Conservation (phyloP, 2,329 filamentous ascomycete genomes). For the Xylariaceae sp. region DNA sequence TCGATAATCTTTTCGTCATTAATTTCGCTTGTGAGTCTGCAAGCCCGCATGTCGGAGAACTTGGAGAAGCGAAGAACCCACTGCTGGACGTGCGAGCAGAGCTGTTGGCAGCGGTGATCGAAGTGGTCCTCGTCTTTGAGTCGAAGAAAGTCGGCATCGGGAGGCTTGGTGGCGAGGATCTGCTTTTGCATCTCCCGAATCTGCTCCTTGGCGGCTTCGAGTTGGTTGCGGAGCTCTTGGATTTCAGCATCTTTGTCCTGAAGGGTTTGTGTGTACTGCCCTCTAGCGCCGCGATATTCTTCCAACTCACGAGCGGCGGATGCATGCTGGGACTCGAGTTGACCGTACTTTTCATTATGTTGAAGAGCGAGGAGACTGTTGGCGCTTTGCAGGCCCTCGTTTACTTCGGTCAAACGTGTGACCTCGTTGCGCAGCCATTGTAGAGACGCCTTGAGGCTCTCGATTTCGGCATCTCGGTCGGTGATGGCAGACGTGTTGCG, state of each 20-base stretch:
- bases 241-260: slow-evolving; percentile 86
- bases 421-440: slow-evolving; percentile 84
- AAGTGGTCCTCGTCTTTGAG: slow-evolving; percentile 94
- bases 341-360: slow-evolving; percentile 72
- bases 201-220: slow-evolving; percentile 72
- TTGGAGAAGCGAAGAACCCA: slow-evolving; percentile 99
- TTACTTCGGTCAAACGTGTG: slow-evolving; percentile 78
- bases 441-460: slow-evolving; percentile 77
- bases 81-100: slow-evolving; percentile 94
- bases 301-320: slow-evolving; percentile 72
- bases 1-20: slow-evolving; percentile 93
- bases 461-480: slow-evolving; percentile 87
- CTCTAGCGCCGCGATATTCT: slow-evolving; percentile 67
- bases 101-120: slow-evolving; percentile 88
- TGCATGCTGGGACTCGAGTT: slow-evolving; percentile 71
- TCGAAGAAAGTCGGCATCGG: slow-evolving; percentile 75
- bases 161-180: slow-evolving; percentile 63
- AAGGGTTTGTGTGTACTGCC: slow-evolving; percentile 67
- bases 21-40: slow-evolving; percentile 81
- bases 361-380: slow-evolving; percentile 78
- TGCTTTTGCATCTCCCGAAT: slow-evolving; percentile 63
- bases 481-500: slow-evolving; percentile 73
- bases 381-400: slow-evolving; percentile 77
- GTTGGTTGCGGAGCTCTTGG: slow-evolving; percentile 74
- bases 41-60: slow-evolving; percentile 90